Percentiles rank a stretch among this genome's conserved stretches.
Conservation (phyloP, 2,329 filamentous ascomycete genomes). For the Reticulascus tulasneorum region DNA sequence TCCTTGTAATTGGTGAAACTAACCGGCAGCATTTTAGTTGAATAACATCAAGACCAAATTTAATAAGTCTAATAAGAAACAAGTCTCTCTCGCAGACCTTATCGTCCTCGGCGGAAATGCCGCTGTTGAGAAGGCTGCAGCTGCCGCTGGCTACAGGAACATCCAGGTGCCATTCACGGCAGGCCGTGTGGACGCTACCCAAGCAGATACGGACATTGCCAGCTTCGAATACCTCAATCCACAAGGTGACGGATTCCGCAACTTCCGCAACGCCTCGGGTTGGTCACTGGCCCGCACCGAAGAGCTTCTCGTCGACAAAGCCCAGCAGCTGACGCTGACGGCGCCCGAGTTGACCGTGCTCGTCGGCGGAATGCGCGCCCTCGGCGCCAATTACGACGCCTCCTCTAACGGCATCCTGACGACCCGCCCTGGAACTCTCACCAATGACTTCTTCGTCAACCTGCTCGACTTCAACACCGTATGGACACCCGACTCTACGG, state of each 20-base stretch:
- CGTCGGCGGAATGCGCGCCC: constrained; percentile 65
- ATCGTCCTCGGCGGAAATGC: constrained; percentile 72
- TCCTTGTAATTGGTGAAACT: too few species aligned
- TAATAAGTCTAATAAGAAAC: constrained; percentile 61
- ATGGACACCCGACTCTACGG: constrained; percentile 49
- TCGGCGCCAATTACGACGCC: constrained; percentile 69
- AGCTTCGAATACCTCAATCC: constrained; percentile 67
- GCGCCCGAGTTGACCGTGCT: constrained; percentile 69
- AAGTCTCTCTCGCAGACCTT: constrained; percentile 74
- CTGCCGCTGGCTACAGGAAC: constrained; percentile 38
- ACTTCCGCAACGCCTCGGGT: constrained; percentile 67
- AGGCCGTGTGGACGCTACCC: constrained; percentile 66
- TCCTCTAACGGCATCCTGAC: constrained; percentile 67
- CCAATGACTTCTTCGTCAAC: constrained; percentile 81
- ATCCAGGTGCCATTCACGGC: constrained; percentile 67
- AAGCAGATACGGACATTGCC: constrained; percentile 66
- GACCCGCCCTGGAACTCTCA: constrained; percentile 61
- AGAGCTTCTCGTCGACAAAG: constrained; percentile 67
- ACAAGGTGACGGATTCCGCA: constrained; percentile 70
- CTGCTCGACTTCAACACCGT: constrained; percentile 63
- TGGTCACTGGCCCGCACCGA: constrained; percentile 60
- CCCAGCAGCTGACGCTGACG: constrained; percentile 65
- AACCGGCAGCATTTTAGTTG: too few species aligned
- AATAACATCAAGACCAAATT: constrained; percentile 65
- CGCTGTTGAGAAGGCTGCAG: constrained; percentile 68